Evolutionary conservation across 495 filamentous ascomycete genomes (phyloP).

Genomic region (Apiosordaria backusii): DNA sequence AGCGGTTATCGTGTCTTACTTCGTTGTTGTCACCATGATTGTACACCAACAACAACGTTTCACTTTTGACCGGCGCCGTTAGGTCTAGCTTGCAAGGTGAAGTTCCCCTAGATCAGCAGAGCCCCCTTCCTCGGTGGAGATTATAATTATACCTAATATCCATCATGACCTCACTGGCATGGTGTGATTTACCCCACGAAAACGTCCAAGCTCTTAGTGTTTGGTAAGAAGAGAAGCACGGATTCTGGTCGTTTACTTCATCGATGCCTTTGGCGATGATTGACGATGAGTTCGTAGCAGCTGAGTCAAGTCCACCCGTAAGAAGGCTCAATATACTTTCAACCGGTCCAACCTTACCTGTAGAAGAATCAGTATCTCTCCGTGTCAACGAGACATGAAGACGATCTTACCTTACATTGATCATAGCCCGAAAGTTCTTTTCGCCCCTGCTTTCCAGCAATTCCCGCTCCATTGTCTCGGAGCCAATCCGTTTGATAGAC

Average conservation of each 20-base stretch:
- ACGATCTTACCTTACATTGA: not conserved
- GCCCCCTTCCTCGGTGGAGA: not conserved
- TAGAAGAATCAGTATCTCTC: not conserved
- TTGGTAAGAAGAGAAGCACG: not conserved
- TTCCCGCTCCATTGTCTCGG: not conserved
- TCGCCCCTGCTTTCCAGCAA: not conserved
- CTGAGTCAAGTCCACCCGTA: not conserved
- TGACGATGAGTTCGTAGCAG: not conserved
- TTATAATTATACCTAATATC: not conserved
- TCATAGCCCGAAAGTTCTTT: not conserved
- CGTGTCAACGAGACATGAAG: not conserved
- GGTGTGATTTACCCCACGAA: not conserved
- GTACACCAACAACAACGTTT: not conserved
- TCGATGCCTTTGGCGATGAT: not conserved
- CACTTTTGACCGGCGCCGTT: not conserved
- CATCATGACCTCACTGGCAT: not conserved
- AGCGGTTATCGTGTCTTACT: not conserved
- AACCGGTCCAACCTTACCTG: not conserved
- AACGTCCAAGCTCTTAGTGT: not conserved
- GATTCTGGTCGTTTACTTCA: not conserved
- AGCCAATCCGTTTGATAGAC: not conserved
- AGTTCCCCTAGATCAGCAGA: not conserved
- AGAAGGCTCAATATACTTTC: not conserved
- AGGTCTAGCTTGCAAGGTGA: not conserved
- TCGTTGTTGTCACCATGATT: not conserved